Conservation (phyloP, 257 asterid genomes). For the Knoxia roxburghii region DNA sequence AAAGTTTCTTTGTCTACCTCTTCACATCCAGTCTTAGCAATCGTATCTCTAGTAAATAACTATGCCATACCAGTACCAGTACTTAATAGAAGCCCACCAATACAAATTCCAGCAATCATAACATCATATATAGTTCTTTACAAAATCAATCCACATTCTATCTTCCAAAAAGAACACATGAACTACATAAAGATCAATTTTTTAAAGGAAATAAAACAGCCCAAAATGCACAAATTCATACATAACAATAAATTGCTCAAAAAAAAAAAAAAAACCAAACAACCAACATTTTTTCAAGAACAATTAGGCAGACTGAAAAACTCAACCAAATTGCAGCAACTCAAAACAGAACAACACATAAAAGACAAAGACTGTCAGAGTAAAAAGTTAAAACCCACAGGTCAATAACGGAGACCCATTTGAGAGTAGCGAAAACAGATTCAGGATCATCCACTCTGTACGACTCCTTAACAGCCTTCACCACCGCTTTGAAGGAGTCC, state of each 20-base stretch:
- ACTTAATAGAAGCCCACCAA: background rate
- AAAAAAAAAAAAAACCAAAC: background rate
- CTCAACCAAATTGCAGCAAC: background rate
- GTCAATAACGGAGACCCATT: conserved; percentile 83
- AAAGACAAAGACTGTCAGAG: conserved; percentile 4
- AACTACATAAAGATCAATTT: background rate
- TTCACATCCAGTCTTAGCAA: too few relatives aligned
- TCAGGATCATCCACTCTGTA: conserved; percentile 70
- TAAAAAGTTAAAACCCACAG: conserved; percentile 50
- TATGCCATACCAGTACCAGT: background rate
- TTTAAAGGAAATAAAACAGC: background rate
- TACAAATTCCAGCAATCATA: background rate
- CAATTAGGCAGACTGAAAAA: background rate
- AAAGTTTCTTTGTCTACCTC: background rate
- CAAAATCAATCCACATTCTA: background rate
- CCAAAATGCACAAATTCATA: too few relatives aligned
- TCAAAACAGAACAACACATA: background rate
- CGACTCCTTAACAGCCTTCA: conserved; percentile 62
- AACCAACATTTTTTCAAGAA: background rate
- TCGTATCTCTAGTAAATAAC: background rate
- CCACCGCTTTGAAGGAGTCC: conserved; percentile 70
- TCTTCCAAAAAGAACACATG: background rate
- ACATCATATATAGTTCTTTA: background rate
- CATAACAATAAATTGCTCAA: too few relatives aligned
- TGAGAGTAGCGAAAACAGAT: conserved; percentile 83